A percentile compares a stretch with the other conserved stretches of the same genome.
These are phyloP conservation scores for Candida broadrunensis DNA, from an alignment of 805 yeast genomes.

Conservation along the genomic window DNA sequence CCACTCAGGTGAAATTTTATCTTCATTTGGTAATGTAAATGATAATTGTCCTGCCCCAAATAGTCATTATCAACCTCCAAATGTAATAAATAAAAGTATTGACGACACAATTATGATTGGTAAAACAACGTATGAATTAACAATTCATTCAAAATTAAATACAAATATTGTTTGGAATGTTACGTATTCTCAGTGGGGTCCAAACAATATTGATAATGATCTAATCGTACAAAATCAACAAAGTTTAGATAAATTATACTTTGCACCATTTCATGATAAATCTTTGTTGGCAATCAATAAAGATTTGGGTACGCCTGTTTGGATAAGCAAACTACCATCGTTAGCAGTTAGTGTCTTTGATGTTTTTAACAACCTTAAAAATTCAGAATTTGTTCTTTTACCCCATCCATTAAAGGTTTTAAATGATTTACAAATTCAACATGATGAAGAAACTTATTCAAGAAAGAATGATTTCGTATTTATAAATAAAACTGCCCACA, in stretches of 20 bases:
- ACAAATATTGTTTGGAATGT: constrained; percentile 71
- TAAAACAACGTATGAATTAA: constrained; percentile 65
- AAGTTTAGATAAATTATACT: constrained; percentile 70
- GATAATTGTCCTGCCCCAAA: constrained; percentile 34
- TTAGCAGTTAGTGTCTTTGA: constrained; percentile 80
- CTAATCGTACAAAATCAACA: constrained; percentile 39
- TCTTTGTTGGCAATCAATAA: constrained; percentile 74
- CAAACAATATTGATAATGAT: constrained; percentile 75
- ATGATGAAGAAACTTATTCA: constrained; percentile 13
- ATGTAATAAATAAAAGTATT: constrained; percentile 9
- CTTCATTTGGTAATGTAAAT: constrained; percentile 54
- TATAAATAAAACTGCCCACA: constrained; percentile 62
- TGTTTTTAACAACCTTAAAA: constrained; percentile 39
- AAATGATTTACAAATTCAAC: constrained; percentile 24
- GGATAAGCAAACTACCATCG: constrained; percentile 75
- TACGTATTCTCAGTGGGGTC: constrained; percentile 86
- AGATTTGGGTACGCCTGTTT: constrained; percentile 65
- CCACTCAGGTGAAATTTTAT: constrained; percentile 67
- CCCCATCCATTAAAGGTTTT: constrained; percentile 65
- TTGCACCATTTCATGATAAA: constrained; percentile 81
- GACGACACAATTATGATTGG: constrained; percentile 56
- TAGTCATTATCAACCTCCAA: constrained; percentile 11
- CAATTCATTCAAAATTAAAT: constrained; percentile 72
- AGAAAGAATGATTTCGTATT: constrained; percentile 45
- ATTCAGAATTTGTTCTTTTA: constrained; percentile 44